Evolutionary conservation across 257 asterid species (phyloP).

Genomic region (Solanum etuberosum): DNA sequence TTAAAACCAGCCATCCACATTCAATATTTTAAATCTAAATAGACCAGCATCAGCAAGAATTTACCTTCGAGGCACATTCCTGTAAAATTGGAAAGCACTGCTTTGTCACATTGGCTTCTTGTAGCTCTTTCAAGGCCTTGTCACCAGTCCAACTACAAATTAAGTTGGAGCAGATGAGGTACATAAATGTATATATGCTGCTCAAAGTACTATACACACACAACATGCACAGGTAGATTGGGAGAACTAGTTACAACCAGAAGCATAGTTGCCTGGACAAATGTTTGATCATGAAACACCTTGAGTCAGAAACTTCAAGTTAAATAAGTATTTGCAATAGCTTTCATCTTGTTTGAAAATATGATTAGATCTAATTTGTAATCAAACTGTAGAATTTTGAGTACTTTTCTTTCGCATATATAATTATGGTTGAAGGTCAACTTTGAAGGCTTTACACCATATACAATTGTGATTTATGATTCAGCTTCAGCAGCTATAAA

Average conservation of each 20-base stretch:
- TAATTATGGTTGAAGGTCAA: neutral
- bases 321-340: neutral
- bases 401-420: neutral
- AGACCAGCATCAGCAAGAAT: neutral
- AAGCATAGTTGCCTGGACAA: neutral
- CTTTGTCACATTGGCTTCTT: constrained; percentile 62
- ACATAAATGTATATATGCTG: neutral
- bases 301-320: neutral
- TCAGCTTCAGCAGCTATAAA: neutral
- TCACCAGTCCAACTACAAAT: constrained; percentile 86
- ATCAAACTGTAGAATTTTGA: neutral
- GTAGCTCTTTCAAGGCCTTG: constrained; percentile 77
- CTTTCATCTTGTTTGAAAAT: neutral
- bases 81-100: constrained; percentile 64
- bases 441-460: neutral
- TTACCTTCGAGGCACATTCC: constrained; percentile 84
- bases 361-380: neutral
- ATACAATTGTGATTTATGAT: neutral
- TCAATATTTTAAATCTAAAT: neutral
- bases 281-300: neutral
- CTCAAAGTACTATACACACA: neutral
- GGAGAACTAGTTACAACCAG: neutral
- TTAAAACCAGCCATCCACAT: neutral
- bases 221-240: neutral
- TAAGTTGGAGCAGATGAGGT: neutral